A percentile compares a stretch with the other conserved stretches of the same genome.
These are phyloP conservation scores for Ambrosia trifida DNA, from an alignment of 129 eudicot species.

Conservation along the genomic window DNA sequence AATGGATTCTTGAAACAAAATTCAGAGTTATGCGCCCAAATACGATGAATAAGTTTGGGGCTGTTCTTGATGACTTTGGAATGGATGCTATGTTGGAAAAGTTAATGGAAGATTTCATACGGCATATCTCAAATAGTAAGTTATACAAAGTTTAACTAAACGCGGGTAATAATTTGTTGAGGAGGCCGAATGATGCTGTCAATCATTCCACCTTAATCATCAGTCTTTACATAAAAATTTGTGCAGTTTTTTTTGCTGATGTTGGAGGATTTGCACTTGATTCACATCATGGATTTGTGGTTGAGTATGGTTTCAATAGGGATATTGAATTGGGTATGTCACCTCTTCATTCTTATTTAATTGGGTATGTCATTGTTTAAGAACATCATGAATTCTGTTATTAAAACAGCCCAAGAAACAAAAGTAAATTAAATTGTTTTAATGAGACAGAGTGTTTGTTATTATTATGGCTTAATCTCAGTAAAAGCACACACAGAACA, in stretches of 20 bases:
- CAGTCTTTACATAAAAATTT: constrained; percentile 1
- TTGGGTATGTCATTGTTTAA: neutral
- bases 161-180: neutral
- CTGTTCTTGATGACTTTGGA: constrained; percentile 95
- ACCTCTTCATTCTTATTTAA: constrained; percentile 11
- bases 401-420: constrained; percentile 3
- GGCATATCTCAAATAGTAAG: constrained; percentile 75
- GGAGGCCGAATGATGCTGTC: constrained; percentile 11
- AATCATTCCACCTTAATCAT: constrained; percentile 16
- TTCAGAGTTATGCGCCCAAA: constrained; percentile 87
- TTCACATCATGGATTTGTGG: constrained; percentile 94
- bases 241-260: constrained; percentile 86
- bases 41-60: constrained; percentile 85
- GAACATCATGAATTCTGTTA: constrained; percentile 6
- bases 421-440: constrained; percentile 9
- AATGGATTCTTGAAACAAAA: constrained; percentile 76
- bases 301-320: constrained; percentile 79
- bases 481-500: constrained; percentile 18
- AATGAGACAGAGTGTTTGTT: neutral
- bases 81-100: constrained; percentile 79
- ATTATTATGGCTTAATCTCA: neutral
- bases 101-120: constrained; percentile 77
- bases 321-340: constrained; percentile 78
- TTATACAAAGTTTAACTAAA: constrained; percentile 8
- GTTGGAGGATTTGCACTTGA: constrained; percentile 91